A percentile compares a stretch with the other conserved stretches of the same genome.
These are phyloP conservation scores for Colletotrichum musicola DNA, from an alignment of 2,329 filamentous ascomycete species.

Conservation along the genomic window DNA sequence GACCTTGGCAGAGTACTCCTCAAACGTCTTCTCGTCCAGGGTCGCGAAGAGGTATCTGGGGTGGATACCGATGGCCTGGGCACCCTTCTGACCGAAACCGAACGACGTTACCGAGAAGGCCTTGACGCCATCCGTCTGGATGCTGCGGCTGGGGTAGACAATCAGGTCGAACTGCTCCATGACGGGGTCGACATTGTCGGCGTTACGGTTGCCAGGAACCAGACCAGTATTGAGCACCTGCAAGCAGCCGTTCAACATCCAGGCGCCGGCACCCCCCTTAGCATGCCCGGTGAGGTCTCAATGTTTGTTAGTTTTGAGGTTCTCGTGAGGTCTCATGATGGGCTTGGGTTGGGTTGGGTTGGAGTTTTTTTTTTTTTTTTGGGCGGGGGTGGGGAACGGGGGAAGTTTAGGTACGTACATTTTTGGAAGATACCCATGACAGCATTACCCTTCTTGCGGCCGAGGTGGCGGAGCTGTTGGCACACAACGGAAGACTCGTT, in stretches of 20 bases:
- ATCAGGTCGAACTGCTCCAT: slow-evolving; percentile 99
- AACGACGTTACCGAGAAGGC: slow-evolving; percentile 99
- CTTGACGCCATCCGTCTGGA: slow-evolving; percentile 98
- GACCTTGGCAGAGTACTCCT: slow-evolving; percentile 87
- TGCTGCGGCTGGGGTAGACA: slow-evolving; percentile 92
- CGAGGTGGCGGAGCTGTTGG: slow-evolving; percentile 94
- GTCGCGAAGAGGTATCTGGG: slow-evolving; percentile 95
- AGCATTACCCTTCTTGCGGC: slow-evolving; percentile 95
- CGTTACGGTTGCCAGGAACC: slow-evolving; percentile 97
- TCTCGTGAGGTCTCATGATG: too few species aligned
- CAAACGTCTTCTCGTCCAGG: slow-evolving; percentile 88
- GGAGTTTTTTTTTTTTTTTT: too few species aligned
- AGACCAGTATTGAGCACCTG: slow-evolving; percentile 95
- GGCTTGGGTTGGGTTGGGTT: too few species aligned
- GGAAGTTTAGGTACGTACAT: slow-evolving; percentile 52
- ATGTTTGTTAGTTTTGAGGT: too few species aligned
- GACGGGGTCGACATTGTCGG: slow-evolving; percentile 94
- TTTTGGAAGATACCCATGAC: slow-evolving; percentile 99
- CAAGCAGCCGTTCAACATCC: slow-evolving; percentile 99
- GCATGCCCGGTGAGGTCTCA: slow-evolving; percentile 90
- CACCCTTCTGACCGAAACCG: slow-evolving; percentile 98
- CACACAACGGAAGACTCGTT: slow-evolving; percentile 98
- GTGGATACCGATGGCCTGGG: slow-evolving; percentile 96
- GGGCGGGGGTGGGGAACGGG: too few species aligned
- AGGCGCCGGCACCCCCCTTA: slow-evolving; percentile 98